Percentiles rank a stretch among this genome's conserved stretches.
Conservation (phyloP, 176 grass and related monocot genomes). For the Dactylis glomerata region DNA sequence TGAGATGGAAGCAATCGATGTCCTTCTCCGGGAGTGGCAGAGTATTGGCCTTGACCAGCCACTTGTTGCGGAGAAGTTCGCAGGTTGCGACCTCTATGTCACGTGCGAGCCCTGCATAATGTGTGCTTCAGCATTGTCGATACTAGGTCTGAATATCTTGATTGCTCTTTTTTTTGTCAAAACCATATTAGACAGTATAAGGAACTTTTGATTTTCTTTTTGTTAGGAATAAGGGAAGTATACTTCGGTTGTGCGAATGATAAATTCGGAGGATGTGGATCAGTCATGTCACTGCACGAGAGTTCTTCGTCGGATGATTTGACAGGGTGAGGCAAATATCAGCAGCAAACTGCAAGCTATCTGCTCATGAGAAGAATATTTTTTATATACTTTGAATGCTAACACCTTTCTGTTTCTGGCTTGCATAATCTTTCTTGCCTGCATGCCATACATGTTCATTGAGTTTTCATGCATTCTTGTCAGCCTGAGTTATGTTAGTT, state of each 20-base stretch:
- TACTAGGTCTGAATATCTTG: slow-evolving; percentile 59
- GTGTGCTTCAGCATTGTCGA: slow-evolving; percentile 79
- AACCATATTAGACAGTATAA: background rate
- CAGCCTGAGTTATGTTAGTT: background rate
- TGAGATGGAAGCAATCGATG: slow-evolving; percentile 94
- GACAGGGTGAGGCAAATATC: slow-evolving; percentile 34
- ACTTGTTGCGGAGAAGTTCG: slow-evolving; percentile 64
- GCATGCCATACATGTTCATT: background rate
- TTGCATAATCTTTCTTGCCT: background rate
- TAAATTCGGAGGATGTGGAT: slow-evolving; percentile 96
- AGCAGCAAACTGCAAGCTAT: background rate
- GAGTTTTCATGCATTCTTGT: slow-evolving; percentile 7
- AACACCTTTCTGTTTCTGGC: background rate
- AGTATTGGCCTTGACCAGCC: slow-evolving; percentile 49
- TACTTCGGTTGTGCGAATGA: slow-evolving; percentile 87
- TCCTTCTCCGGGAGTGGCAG: slow-evolving; percentile 81
- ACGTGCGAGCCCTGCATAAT: slow-evolving; percentile 95
- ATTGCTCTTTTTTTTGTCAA: background rate
- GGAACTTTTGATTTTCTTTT: slow-evolving; percentile 11
- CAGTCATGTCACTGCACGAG: slow-evolving; percentile 75
- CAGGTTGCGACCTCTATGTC: slow-evolving; percentile 80
- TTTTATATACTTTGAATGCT: background rate
- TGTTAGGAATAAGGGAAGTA: slow-evolving; percentile 74
- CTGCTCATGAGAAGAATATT: background rate
- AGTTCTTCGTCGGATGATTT: slow-evolving; percentile 35